Evolutionary conservation across 73 alveolate species (phyloP).

Genomic region (Paramecium sonneborni): DNA sequence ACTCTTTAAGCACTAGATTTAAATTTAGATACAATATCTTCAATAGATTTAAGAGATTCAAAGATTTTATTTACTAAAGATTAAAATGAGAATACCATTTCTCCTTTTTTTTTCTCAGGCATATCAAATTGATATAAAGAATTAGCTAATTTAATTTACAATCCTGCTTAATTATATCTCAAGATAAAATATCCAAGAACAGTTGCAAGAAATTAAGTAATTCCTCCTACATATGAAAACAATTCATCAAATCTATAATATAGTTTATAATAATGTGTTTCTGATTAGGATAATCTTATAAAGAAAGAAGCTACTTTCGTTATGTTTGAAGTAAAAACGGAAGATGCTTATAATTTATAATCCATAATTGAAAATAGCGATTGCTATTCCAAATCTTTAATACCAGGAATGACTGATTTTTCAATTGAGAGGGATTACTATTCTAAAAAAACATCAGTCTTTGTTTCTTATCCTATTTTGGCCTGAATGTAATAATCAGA

Average conservation of each 20-base stretch:
- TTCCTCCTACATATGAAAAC: slow-evolving; percentile 12
- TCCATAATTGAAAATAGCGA: not conserved
- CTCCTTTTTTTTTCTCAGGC: slow-evolving; percentile 1
- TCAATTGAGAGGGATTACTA: not conserved
- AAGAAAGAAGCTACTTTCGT: not conserved
- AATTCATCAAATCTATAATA: slow-evolving; percentile 16
- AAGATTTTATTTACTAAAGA: not conserved
- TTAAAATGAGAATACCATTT: not conserved
- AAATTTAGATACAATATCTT: not conserved
- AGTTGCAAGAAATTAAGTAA: not conserved
- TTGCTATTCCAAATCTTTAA: not conserved
- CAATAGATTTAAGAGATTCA: slow-evolving; percentile 2
- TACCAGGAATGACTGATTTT: not conserved
- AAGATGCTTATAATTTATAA: not conserved
- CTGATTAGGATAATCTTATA: not conserved
- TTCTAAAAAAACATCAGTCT: not conserved
- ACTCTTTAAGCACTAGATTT: not conserved
- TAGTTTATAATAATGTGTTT: not conserved
- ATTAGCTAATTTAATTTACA: not conserved
- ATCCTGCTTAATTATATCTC: not conserved
- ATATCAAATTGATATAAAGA: not conserved
- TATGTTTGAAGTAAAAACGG: not conserved
- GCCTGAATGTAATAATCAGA: not conserved
- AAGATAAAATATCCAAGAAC: not conserved
- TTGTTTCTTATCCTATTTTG: not conserved